These are phyloP conservation scores for Krasilnikovozyma curviuscula DNA, from an alignment of 768 basidiomycete genomes.

Conservation along the genomic window DNA sequence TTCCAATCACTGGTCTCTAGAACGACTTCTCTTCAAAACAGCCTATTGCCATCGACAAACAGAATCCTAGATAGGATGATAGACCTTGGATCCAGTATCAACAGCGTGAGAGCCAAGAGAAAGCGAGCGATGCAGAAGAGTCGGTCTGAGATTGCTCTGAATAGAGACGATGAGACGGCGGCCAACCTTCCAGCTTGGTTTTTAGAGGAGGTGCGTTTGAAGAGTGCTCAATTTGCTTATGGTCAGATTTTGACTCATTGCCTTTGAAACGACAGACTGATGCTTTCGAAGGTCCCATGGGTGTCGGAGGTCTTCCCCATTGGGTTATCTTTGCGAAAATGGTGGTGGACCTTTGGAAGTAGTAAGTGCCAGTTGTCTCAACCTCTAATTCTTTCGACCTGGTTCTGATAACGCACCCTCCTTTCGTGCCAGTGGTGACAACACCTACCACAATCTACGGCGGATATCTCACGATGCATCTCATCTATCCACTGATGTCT, in stretches of 20 bases:
- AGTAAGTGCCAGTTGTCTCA: neutral
- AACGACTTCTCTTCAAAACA: neutral
- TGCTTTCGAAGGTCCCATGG: neutral
- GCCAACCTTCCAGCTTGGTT: slow-evolving; percentile 9
- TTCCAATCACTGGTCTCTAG: slow-evolving; percentile 8
- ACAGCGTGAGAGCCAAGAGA: neutral
- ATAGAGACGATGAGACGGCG: neutral
- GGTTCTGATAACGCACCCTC: neutral
- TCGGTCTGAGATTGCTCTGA: neutral
- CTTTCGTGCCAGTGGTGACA: neutral
- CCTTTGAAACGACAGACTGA: too few relatives aligned
- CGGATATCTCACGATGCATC: neutral
- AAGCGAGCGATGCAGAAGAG: neutral
- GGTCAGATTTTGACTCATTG: too few relatives aligned
- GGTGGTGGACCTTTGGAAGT: neutral
- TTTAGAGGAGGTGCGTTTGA: slow-evolving; percentile 11
- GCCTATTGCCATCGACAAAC: neutral
- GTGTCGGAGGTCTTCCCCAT: neutral
- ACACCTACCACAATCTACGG: slow-evolving; percentile 2
- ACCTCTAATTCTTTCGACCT: too few relatives aligned
- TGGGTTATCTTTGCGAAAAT: neutral
- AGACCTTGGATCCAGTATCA: slow-evolving; percentile 3
- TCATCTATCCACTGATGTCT: neutral
- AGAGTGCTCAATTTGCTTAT: too few relatives aligned
- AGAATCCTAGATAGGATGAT: slow-evolving; percentile 6